Percentiles rank a stretch among this genome's conserved stretches.
phyloP scores from a whole-genome alignment of 805 yeast genomes.

The Candida stauntonica region DNA sequence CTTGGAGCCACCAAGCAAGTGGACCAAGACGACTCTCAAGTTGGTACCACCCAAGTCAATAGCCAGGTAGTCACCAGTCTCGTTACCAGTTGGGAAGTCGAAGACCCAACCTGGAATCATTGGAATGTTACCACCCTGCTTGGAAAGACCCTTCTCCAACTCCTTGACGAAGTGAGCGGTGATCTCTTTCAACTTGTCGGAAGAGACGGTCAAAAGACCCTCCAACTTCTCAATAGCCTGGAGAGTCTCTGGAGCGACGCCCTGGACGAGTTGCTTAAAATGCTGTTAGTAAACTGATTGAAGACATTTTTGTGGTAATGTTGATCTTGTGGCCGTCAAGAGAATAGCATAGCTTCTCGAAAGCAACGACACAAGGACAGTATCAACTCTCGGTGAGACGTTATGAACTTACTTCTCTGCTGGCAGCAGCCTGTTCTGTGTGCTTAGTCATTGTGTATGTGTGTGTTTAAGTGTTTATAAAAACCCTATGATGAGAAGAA shows the following conservation, averaged over 20 bases:
- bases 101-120: conserved; percentile 98
- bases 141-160: conserved; percentile 74
- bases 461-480: neutral
- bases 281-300: neutral
- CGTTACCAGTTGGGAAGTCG: conserved; percentile 89
- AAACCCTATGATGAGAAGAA: neutral
- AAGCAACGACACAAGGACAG: too few species aligned
- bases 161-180: conserved; percentile 74
- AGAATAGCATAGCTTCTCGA: too few species aligned
- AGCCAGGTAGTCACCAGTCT: conserved; percentile 85
- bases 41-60: conserved; percentile 98
- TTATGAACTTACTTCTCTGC: conserved; percentile 19
- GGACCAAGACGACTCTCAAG: conserved; percentile 85
- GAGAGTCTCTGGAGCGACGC: conserved; percentile 59
- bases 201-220: conserved; percentile 54
- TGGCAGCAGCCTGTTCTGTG: conserved; percentile 5
- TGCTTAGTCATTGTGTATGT: conserved; percentile 2
- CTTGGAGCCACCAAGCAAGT: conserved; percentile 74
- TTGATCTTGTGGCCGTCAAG: too few species aligned
- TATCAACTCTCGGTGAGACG: too few species aligned
- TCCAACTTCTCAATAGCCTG: conserved; percentile 57
- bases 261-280: conserved; percentile 28
- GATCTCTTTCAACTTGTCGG: conserved; percentile 57
- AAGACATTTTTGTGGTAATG: too few species aligned
- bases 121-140: conserved; percentile 82